Base-by-base conservation (phyloP, 2,329 filamentous ascomycete genomes). In the Fusarium concolor region DNA sequence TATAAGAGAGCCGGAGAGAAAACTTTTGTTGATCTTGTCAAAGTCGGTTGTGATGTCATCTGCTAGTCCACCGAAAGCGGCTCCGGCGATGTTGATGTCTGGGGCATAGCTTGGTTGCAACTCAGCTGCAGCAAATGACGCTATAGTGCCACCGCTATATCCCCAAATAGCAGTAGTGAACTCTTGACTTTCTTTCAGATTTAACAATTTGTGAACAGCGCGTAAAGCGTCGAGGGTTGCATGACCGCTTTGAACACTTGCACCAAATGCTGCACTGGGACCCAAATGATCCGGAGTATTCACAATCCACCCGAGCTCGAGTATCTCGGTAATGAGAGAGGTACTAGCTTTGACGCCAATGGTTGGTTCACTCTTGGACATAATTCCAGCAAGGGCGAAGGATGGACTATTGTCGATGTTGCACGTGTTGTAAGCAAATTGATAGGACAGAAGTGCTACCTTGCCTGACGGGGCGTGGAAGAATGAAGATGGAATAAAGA, bases 271-370 rank as follows among this genome's bases (percentile, higher is more conserved):
- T 8, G 82, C 81, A 5, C 67, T 68, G 1, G 80, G 79, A 0
- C 82, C 81, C 42, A 83, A 76, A 51, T 79, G 81, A 62, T 86
- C 84, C 0, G 84, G 83, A 76, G 45, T 62, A 24, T 62, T 71
- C 9, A 71, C 38, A 1, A 71, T 43, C 65, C 68, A 71, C 1
- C 68, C 68, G 1, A 58, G 33, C 0, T 52, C 57, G 9, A 71
- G 49, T 31, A 71, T 51, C 5, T 52, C 28, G 1, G 54, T 26
- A 6, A 71, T 37, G 3, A 67, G 18, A n/a, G 45, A 54, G 1
- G 62, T 61, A 9, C 38, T 61, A 4, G 68, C 52, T 11, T 67
- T 69, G 1, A 69, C 41, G 1, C 68, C 61, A 17, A 71, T 43
- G 15, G 42, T 52, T 1, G 49, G 45, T 10, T 69, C 58, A 22